These are phyloP conservation scores for Sophora flavescens DNA, from an alignment of 306 rosid species.

Conservation along the genomic window DNA sequence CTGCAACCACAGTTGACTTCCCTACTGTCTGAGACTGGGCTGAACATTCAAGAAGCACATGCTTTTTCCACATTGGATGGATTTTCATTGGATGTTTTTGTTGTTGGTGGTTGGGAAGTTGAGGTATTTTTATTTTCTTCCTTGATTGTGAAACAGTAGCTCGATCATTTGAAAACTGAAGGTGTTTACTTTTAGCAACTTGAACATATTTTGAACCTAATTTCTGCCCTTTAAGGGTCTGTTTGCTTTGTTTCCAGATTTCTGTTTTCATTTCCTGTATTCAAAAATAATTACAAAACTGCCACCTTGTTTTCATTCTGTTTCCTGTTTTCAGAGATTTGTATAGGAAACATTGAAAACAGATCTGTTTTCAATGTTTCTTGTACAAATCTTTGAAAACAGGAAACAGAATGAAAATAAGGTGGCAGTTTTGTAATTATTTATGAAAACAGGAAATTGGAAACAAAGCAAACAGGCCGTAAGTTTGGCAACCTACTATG, in stretches of 20 bases:
- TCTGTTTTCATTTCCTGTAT: no score
- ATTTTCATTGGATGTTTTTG: constrained; percentile 85
- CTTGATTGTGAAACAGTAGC: background rate
- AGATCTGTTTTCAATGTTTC: no score
- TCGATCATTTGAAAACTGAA: constrained; percentile 3
- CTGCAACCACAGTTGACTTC: constrained; percentile 74
- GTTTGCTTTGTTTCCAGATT: no score
- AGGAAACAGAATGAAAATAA: no score
- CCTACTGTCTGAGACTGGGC: constrained; percentile 75
- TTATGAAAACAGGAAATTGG: no score
- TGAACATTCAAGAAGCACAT: constrained; percentile 92
- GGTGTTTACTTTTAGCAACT: background rate
- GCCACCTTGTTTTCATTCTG: no score
- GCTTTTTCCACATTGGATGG: constrained; percentile 89
- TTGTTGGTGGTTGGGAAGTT: constrained; percentile 77
- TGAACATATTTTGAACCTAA: background rate
- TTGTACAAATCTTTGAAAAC: no score
- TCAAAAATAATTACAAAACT: no score
- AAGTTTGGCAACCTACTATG: constrained; percentile 5
- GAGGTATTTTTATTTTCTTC: constrained; percentile 64
- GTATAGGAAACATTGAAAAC: no score
- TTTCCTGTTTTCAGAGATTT: no score
- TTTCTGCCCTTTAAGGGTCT: background rate
- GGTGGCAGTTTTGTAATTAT: no score
- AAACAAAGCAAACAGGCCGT: no score